Conservation (phyloP, 2,329 filamentous ascomycete genomes). For the Aspergillus calidoustus region DNA sequence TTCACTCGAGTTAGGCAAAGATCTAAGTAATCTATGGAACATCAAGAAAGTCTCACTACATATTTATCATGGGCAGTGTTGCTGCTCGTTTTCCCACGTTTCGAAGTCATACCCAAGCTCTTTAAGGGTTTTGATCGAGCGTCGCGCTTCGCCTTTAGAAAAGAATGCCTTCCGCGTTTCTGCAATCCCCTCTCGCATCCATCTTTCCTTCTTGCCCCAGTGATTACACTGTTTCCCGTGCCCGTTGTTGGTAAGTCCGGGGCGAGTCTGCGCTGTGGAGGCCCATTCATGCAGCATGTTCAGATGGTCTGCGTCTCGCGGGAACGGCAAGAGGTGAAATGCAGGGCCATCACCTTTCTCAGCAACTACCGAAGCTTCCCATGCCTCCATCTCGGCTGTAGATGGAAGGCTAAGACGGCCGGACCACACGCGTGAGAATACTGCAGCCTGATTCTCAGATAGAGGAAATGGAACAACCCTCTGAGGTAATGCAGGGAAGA, state of each 20-base stretch:
- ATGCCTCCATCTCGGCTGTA: constrained; percentile 66
- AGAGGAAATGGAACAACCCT: constrained; percentile 88
- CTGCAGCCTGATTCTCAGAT: constrained; percentile 76
- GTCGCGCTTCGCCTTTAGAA: constrained; percentile 61
- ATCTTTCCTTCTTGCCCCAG: constrained; percentile 74
- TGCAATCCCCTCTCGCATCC: constrained; percentile 71
- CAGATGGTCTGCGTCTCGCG: constrained; percentile 51
- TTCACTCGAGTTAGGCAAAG: background rate
- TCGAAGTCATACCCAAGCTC: constrained; percentile 74
- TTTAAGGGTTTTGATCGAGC: constrained; percentile 64
- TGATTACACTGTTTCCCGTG: constrained; percentile 69
- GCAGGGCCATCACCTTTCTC: constrained; percentile 52
- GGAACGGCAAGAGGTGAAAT: constrained; percentile 61
- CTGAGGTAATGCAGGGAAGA: constrained; percentile 75
- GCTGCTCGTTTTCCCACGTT: constrained; percentile 33
- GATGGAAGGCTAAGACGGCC: constrained; percentile 70
- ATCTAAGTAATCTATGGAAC: background rate
- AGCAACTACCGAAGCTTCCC: constrained; percentile 59
- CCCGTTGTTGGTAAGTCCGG: constrained; percentile 48
- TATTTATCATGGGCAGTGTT: constrained; percentile 8
- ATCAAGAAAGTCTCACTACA: background rate
- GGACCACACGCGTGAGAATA: constrained; percentile 77
- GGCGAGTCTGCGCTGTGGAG: constrained; percentile 36
- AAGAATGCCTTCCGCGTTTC: constrained; percentile 75
- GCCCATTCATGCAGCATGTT: constrained; percentile 52